A percentile compares a stretch with the other conserved stretches of the same genome.
These are phyloP conservation scores for Aspergillus uvarum DNA, from an alignment of 2,329 filamentous ascomycete genomes.

Conservation along the genomic window DNA sequence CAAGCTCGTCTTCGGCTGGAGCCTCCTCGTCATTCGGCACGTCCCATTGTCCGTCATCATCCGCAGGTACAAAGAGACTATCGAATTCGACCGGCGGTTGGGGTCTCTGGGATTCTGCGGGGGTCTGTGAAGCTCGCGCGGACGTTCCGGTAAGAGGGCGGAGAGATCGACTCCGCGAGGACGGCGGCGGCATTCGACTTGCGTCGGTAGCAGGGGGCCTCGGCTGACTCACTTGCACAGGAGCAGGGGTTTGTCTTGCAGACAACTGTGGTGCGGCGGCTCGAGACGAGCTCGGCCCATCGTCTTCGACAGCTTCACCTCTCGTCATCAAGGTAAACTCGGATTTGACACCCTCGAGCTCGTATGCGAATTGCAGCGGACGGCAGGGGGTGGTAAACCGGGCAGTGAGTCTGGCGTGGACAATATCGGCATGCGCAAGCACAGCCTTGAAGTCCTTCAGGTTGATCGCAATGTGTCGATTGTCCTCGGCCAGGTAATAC, in stretches of 20 bases:
- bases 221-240: slow-evolving; percentile 22
- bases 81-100: slow-evolving; percentile 50
- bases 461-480: slow-evolving; percentile 62
- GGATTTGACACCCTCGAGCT: slow-evolving; percentile 54
- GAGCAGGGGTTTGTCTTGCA: slow-evolving; percentile 39
- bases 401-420: slow-evolving; percentile 55
- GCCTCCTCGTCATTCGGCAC: slow-evolving; percentile 56
- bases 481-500: slow-evolving; percentile 58
- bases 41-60: slow-evolving; percentile 62
- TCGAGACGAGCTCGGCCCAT: slow-evolving; percentile 41
- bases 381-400: slow-evolving; percentile 60
- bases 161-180: slow-evolving; percentile 32
- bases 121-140: slow-evolving; percentile 23
- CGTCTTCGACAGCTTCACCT: slow-evolving; percentile 50
- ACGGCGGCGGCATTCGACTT: slow-evolving; percentile 33
- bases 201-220: slow-evolving; percentile 15
- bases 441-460: slow-evolving; percentile 67
- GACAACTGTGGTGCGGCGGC: slow-evolving; percentile 41
- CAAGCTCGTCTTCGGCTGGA: slow-evolving; percentile 60
- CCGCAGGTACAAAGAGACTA: slow-evolving; percentile 61
- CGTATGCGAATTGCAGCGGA: slow-evolving; percentile 62
- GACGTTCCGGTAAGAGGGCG: slow-evolving; percentile 35
- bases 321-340: slow-evolving; percentile 67
- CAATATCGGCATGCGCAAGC: slow-evolving; percentile 61
- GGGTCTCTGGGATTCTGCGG: slow-evolving; percentile 28